Conservation (phyloP, 192 early-diverging fungal species). For the Coemansia sp. region DNA sequence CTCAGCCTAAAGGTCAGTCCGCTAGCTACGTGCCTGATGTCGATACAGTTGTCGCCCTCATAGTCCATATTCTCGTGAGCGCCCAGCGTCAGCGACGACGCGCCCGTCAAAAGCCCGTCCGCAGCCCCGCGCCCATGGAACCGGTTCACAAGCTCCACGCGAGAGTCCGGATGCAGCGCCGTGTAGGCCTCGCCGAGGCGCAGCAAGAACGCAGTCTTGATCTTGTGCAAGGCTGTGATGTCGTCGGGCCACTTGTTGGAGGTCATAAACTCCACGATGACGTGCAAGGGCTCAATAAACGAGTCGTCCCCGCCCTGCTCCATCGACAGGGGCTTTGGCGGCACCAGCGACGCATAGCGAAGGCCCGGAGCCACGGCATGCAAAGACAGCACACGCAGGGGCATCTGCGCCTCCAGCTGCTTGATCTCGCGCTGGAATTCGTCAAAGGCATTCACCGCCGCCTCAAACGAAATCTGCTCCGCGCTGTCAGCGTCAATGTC, state of each 20-base stretch:
- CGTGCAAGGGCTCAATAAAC: slow-evolving; percentile 71
- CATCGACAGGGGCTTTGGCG: slow-evolving; percentile 36
- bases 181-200: slow-evolving; percentile 64
- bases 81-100: slow-evolving; percentile 4
- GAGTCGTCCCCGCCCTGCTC: slow-evolving; percentile 47
- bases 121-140: slow-evolving; percentile 56
- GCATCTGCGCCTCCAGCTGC: slow-evolving; percentile 37
- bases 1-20: slow-evolving; percentile 83
- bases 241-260: slow-evolving; percentile 90
- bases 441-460: slow-evolving; percentile 26
- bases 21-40: slow-evolving; percentile 60
- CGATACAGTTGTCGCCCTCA: slow-evolving; percentile 58
- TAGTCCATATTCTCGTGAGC: slow-evolving; percentile 27
- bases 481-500: slow-evolving; percentile 12
- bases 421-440: slow-evolving; percentile 29
- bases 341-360: slow-evolving; percentile 60
- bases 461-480: slow-evolving; percentile 27
- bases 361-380: slow-evolving; percentile 48
- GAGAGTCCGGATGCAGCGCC: slow-evolving; percentile 36
- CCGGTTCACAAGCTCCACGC: slow-evolving; percentile 37
- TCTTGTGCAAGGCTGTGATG: slow-evolving; percentile 78
- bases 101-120: slow-evolving; percentile 51
- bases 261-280: slow-evolving; percentile 79
- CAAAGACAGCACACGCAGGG: slow-evolving; percentile 43
- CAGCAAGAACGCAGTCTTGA: slow-evolving; percentile 87